These are phyloP conservation scores for Paraphysoderma sedebokerense DNA, from an alignment of 371 early-diverging fungal species.

Conservation along the genomic window DNA sequence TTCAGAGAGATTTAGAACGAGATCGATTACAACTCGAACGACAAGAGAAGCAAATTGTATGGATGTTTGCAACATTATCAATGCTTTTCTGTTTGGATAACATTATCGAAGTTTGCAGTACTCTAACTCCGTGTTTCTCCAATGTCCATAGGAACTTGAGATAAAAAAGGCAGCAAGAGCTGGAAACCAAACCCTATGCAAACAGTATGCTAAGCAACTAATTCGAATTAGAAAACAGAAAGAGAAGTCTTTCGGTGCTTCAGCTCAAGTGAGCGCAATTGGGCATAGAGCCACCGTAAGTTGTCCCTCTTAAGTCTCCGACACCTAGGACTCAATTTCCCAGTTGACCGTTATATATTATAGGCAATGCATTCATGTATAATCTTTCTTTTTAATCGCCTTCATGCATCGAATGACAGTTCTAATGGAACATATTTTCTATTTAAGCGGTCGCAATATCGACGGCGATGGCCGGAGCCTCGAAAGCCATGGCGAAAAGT, in stretches of 20 bases:
- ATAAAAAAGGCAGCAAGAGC: conserved; percentile 14
- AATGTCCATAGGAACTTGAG: background rate
- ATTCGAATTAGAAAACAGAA: conserved; percentile 8
- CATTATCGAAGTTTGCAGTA: background rate
- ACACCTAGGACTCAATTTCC: too few species aligned
- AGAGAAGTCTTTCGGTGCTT: conserved; percentile 4
- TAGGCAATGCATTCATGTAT: too few species aligned
- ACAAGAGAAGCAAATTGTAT: conserved; percentile 14
- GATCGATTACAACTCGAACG: conserved; percentile 10
- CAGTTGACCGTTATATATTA: too few species aligned
- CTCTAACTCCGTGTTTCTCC: background rate
- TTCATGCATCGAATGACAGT: too few species aligned
- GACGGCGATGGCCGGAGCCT: conserved; percentile 7
- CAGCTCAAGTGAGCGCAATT: background rate
- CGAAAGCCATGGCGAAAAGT: conserved; percentile 11
- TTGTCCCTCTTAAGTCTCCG: background rate
- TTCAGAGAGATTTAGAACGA: conserved; percentile 8
- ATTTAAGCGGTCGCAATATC: conserved; percentile 6
- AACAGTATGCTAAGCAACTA: conserved; percentile 12
- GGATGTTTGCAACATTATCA: background rate
- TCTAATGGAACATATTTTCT: too few species aligned
- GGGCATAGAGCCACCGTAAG: background rate
- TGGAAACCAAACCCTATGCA: conserved; percentile 7
- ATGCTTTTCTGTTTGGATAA: background rate
- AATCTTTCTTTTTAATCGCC: too few species aligned